These are phyloP conservation scores for Lolium rigidum DNA, from an alignment of 176 grass and related monocot genomes.

Conservation along the genomic window DNA sequence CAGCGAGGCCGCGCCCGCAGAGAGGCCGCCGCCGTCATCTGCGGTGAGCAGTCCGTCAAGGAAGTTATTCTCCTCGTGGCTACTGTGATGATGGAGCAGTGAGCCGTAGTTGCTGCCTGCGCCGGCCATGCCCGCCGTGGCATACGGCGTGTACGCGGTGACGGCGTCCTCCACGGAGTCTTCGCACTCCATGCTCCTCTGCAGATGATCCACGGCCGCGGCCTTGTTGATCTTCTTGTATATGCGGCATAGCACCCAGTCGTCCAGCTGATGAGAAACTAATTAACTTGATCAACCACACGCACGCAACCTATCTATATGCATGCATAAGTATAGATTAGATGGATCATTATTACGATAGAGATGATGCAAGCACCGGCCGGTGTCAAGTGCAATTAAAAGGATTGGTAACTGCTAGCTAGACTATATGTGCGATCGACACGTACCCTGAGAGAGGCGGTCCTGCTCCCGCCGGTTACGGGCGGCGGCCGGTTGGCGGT, in stretches of 20 bases:
- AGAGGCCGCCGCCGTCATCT: constrained; percentile 37
- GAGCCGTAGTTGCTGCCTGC: constrained; percentile 40
- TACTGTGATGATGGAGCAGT: constrained; percentile 56
- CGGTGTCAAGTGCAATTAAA: not conserved
- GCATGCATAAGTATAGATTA: not conserved
- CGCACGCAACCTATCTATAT: not conserved
- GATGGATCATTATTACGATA: not conserved
- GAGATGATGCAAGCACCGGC: not conserved
- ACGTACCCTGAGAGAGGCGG: constrained; percentile 78
- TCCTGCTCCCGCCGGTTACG: constrained; percentile 30
- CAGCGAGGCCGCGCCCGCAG: constrained; percentile 38
- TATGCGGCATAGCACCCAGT: constrained; percentile 97
- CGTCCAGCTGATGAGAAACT: constrained; percentile 72
- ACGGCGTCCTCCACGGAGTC: constrained; percentile 58
- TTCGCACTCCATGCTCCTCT: constrained; percentile 55
- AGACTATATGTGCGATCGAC: not conserved
- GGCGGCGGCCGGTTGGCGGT: constrained; percentile 7
- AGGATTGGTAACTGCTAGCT: not conserved
- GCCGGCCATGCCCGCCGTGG: constrained; percentile 4
- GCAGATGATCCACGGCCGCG: constrained; percentile 16
- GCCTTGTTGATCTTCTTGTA: constrained; percentile 92
- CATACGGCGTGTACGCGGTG: constrained; percentile 10
- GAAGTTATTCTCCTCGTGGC: constrained; percentile 68
- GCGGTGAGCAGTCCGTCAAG: constrained; percentile 65
- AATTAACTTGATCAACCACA: constrained; percentile 40